Evolutionary conservation across 2,329 filamentous ascomycete genomes (phyloP).

Genomic region (Talaromyces sp.): DNA sequence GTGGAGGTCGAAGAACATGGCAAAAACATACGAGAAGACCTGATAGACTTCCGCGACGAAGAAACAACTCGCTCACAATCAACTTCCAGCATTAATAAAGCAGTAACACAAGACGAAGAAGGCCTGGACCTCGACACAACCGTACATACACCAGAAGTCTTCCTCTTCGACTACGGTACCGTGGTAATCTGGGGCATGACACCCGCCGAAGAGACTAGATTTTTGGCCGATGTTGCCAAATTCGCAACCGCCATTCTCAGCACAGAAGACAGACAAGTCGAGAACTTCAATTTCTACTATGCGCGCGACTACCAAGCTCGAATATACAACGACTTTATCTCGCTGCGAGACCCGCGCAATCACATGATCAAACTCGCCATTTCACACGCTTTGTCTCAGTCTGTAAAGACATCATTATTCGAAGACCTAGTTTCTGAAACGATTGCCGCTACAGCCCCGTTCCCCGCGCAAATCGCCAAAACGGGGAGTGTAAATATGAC

Average conservation of each 20-base stretch:
- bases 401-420: slow-evolving; percentile 95
- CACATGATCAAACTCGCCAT: slow-evolving; percentile 99
- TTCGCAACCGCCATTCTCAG: slow-evolving; percentile 90
- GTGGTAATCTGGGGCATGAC: slow-evolving; percentile 99
- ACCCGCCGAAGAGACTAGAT: slow-evolving; percentile 79
- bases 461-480: slow-evolving; percentile 86
- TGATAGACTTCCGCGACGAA: slow-evolving; percentile 62
- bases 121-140: slow-evolving; percentile 76
- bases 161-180: slow-evolving; percentile 95
- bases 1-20: slow-evolving; percentile 64
- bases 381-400: slow-evolving; percentile 91
- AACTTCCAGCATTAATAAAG: slow-evolving; percentile 26
- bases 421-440: slow-evolving; percentile 94
- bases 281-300: slow-evolving; percentile 99
- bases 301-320: slow-evolving; percentile 95
- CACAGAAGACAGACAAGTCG: slow-evolving; percentile 85
- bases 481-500: slow-evolving; percentile 90
- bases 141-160: slow-evolving; percentile 90
- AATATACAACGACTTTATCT: slow-evolving; percentile 99
- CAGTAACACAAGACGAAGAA: slow-evolving; percentile 30
- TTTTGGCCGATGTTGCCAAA: slow-evolving; percentile 89
- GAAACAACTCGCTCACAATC: slow-evolving; percentile 35
- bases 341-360: slow-evolving; percentile 85
- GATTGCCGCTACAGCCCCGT: slow-evolving; percentile 87
- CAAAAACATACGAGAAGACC: slow-evolving; percentile 57